Conservation (phyloP, 1,284 basidiomycete species). For the Malassezia brasiliensis region DNA sequence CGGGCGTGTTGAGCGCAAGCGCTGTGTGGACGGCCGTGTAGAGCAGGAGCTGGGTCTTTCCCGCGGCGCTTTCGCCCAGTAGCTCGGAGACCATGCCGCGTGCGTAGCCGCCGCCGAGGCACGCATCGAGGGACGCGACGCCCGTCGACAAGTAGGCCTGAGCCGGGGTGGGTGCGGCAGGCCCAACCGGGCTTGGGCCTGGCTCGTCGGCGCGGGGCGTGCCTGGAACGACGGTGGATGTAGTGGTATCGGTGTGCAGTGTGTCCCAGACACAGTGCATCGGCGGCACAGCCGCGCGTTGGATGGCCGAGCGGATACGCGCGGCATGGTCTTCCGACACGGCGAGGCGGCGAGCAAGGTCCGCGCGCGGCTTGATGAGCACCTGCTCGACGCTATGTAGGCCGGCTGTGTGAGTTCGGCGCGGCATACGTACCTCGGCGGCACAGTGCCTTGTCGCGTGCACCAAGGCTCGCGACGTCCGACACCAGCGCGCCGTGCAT, state of each 20-base stretch:
- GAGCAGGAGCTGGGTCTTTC: constrained; percentile 35
- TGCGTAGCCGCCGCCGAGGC: constrained; percentile 25
- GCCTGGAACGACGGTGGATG: not conserved
- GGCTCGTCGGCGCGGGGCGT: constrained; percentile 4
- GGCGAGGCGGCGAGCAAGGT: constrained; percentile 2
- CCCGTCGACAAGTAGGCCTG: not conserved
- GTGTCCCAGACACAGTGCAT: not conserved
- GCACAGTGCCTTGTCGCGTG: constrained; percentile 13
- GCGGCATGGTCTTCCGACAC: constrained; percentile 2
- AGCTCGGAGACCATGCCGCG: constrained; percentile 27
- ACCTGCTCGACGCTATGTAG: constrained; percentile 4
- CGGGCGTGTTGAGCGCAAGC: constrained; percentile 16
- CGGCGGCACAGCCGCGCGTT: constrained; percentile 4
- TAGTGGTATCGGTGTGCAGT: not conserved
- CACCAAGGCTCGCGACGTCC: not conserved
- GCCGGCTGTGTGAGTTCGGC: constrained; percentile 2
- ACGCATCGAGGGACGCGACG: constrained; percentile 18
- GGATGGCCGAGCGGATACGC: constrained; percentile 1
- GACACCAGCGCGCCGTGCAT: not conserved
- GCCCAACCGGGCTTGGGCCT: too few species aligned
- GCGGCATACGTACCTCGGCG: constrained; percentile 10
- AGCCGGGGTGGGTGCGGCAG: not conserved
- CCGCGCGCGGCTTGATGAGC: not conserved
- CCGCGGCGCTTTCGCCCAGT: constrained; percentile 33
- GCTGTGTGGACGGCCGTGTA: constrained; percentile 26